Conservation (phyloP, 768 basidiomycete species). For the Agrocybe chaxingu region DNA sequence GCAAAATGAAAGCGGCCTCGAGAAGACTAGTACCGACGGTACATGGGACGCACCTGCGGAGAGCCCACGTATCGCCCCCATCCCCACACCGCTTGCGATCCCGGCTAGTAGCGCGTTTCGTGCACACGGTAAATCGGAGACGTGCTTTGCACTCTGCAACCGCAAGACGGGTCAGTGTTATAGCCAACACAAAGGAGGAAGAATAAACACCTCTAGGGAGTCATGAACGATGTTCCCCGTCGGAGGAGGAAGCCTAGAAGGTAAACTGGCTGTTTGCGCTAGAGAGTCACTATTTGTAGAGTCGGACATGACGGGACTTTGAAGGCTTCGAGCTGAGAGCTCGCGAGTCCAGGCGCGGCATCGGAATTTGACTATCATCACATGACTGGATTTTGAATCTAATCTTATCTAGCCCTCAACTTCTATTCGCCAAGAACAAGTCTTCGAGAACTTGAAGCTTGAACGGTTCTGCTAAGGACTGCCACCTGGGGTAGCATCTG, state of each 20-base stretch:
- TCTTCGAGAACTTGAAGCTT: no score
- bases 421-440: no score
- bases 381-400: no score
- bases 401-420: no score
- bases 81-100: conserved; percentile 75
- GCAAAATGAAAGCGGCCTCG: not conserved
- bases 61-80: conserved; percentile 72
- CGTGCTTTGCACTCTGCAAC: conserved; percentile 51
- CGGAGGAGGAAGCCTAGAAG: conserved; percentile 32
- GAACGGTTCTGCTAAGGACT: no score
- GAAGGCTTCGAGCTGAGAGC: no score
- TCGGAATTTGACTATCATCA: no score
- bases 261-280: conserved; percentile 20
- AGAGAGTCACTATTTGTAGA: conserved; percentile 12
- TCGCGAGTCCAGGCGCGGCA: no score
- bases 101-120: conserved; percentile 72
- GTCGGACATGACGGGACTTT: no score
- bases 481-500: no score
- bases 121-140: conserved; percentile 74
- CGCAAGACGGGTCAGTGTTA: not conserved
- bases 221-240: conserved; percentile 37
- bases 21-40: not conserved
- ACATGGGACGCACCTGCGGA: conserved; percentile 49
- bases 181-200: not conserved
- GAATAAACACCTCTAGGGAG: conserved; percentile 27